Conservation (phyloP, 768 basidiomycete genomes). For the Suillus luteus region DNA sequence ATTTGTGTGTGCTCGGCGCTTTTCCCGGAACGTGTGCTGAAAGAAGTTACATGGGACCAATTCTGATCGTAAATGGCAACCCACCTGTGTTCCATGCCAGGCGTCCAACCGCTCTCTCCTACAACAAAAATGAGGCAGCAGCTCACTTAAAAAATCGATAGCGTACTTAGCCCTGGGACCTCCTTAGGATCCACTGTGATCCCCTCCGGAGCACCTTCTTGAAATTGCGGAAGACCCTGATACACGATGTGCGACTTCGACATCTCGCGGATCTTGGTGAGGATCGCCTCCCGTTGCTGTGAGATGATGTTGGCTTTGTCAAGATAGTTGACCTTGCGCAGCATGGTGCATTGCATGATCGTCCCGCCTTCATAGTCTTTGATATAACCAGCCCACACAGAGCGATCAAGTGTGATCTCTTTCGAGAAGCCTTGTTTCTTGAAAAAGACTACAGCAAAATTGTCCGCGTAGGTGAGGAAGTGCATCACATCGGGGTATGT, state of each 20-base stretch:
- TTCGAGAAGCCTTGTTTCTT: conserved; percentile 99
- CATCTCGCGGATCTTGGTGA: conserved; percentile 84
- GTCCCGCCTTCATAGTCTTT: conserved; percentile 99
- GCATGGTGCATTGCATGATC: conserved; percentile 97
- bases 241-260: conserved; percentile 87
- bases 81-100: conserved; percentile 74
- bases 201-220: conserved; percentile 52
- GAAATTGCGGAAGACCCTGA: conserved; percentile 76
- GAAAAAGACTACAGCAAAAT: conserved; percentile 98
- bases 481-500: conserved; percentile 88
- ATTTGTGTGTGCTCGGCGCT: conserved; percentile 67
- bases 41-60: conserved; percentile 19
- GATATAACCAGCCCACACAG: conserved; percentile 98
- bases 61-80: conserved; percentile 24
- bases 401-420: conserved; percentile 89
- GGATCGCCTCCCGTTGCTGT: conserved; percentile 85
- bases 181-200: conserved; percentile 67
- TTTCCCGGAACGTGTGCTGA: conserved; percentile 43
- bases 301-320: conserved; percentile 74
- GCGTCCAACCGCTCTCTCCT: conserved; percentile 95
- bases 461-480: conserved; percentile 98
- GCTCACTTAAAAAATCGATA: conserved; percentile 12
- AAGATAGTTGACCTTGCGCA: conserved; percentile 90
- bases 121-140: conserved; percentile 10
- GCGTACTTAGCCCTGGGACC: conserved; percentile 86